phyloP scores from a whole-genome alignment of 2,329 filamentous ascomycete genomes.

The Penicillium sp. region DNA sequence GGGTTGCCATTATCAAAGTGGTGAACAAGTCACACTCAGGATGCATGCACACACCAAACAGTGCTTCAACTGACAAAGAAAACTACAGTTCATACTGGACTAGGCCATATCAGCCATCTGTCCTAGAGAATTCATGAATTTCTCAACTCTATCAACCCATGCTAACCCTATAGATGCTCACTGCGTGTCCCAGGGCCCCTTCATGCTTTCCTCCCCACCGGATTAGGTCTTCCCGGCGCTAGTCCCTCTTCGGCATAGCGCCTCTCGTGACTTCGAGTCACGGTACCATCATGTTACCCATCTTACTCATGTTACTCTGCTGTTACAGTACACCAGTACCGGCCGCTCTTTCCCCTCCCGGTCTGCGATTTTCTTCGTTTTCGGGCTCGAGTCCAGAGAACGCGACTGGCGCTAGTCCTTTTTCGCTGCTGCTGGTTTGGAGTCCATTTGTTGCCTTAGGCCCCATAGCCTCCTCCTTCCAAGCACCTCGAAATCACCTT shows the following conservation, averaged over 20 bases:
- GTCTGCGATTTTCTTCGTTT: too few species aligned
- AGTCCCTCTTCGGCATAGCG: conserved; percentile 6
- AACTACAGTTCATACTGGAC: not conserved
- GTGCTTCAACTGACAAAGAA: too few species aligned
- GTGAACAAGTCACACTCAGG: too few species aligned
- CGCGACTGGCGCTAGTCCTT: conserved; percentile 14
- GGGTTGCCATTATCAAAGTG: too few species aligned
- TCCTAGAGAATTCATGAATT: not conserved
- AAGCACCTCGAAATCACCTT: conserved; percentile 20
- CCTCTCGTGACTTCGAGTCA: not conserved
- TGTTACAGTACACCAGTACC: not conserved
- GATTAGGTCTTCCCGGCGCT: conserved; percentile 13
- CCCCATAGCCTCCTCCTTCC: conserved; percentile 22
- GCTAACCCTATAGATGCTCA: conserved; percentile 12
- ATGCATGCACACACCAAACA: too few species aligned
- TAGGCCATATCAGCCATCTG: not conserved
- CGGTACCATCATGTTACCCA: not conserved
- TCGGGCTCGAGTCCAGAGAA: conserved; percentile 8
- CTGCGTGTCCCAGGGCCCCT: conserved; percentile 3
- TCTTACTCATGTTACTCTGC: not conserved
- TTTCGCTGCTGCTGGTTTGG: conserved; percentile 16
- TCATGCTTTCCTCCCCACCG: conserved; percentile 10
- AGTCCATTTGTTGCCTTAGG: conserved; percentile 24
- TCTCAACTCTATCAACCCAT: not conserved
- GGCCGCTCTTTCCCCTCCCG: not conserved